Percentiles rank a stretch among this genome's conserved stretches.
phyloP scores from a whole-genome alignment of 2,329 filamentous ascomycete species.

The Venturia aucupariae region DNA sequence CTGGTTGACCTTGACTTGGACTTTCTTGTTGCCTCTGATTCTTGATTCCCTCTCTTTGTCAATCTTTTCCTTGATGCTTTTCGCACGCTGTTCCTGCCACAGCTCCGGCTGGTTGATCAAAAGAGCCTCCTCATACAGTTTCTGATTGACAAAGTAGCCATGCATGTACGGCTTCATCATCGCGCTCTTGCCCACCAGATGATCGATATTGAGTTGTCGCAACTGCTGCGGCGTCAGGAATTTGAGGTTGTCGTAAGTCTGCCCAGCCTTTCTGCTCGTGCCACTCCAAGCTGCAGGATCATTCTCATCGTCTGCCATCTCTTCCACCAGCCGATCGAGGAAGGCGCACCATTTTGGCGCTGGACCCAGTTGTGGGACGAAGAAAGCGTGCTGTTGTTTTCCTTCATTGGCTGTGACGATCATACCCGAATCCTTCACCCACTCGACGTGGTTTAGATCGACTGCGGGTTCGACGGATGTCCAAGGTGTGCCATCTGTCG shows the following conservation, averaged over 20 bases:
- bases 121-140: conserved; percentile 88
- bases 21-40: conserved; percentile 90
- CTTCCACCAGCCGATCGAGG: conserved; percentile 94
- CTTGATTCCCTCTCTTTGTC: conserved; percentile 93
- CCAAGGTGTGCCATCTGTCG: conserved; percentile 75
- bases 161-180: conserved; percentile 96
- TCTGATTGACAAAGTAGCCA: conserved; percentile 93
- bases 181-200: conserved; percentile 83
- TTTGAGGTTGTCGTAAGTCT: conserved; percentile 98
- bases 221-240: conserved; percentile 87
- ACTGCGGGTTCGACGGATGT: conserved; percentile 91
- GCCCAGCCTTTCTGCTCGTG: conserved; percentile 48
- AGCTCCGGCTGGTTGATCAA: conserved; percentile 90
- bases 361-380: conserved; percentile 85
- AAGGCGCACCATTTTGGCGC: conserved; percentile 95
- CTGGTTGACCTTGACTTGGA: conserved; percentile 81
- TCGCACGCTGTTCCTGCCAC: conserved; percentile 84
- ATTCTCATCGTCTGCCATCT: conserved; percentile 80
- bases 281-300: conserved; percentile 48
- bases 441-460: conserved; percentile 88
- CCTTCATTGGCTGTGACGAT: conserved; percentile 94
- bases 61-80: conserved; percentile 88
- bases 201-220: conserved; percentile 73
- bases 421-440: conserved; percentile 90
- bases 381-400: conserved; percentile 87